Percentiles rank a stretch among this genome's conserved stretches.
phyloP scores from a whole-genome alignment of 805 yeast genomes.

The Brettanomyces custersianus region DNA sequence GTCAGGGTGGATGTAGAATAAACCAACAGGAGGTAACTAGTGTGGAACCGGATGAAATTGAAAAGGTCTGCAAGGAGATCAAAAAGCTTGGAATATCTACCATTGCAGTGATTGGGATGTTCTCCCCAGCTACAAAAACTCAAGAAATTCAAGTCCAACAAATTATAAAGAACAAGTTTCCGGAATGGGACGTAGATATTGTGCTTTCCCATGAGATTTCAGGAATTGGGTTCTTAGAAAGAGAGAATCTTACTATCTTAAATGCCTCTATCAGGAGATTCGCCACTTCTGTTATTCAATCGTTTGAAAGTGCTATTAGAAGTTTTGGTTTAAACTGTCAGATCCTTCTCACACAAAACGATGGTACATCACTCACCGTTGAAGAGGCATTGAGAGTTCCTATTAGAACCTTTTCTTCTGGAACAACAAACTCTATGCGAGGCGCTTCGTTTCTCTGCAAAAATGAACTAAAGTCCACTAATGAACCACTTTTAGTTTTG shows the following conservation, averaged over 20 bases:
- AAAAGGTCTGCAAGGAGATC: conserved; percentile 25
- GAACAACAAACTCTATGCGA: conserved; percentile 40
- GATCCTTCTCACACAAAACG: conserved; percentile 35
- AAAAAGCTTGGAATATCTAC: conserved; percentile 25
- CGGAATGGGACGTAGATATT: conserved; percentile 20
- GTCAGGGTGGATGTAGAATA: conserved; percentile 34
- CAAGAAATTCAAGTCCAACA: conserved; percentile 31
- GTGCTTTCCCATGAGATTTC: conserved; percentile 33
- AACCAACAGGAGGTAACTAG: conserved; percentile 29
- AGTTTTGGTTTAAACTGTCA: conserved; percentile 29
- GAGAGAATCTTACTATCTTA: conserved; percentile 39
- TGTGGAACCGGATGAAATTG: too few species aligned
- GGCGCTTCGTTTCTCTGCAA: conserved; percentile 33
- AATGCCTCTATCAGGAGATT: conserved; percentile 37
- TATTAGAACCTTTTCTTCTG: conserved; percentile 39
- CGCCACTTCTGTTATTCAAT: conserved; percentile 31
- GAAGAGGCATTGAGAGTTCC: conserved; percentile 32
- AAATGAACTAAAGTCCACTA: conserved; percentile 17
- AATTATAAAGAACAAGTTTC: conserved; percentile 26
- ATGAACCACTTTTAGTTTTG: conserved; percentile 30
- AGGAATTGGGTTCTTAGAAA: conserved; percentile 35
- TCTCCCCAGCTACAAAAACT: conserved; percentile 28
- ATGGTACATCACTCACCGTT: conserved; percentile 36
- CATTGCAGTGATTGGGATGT: conserved; percentile 33
- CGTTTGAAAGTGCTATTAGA: conserved; percentile 30